Conservation (phyloP, 192 early-diverging fungal genomes). For the Coemansia pectinata region DNA sequence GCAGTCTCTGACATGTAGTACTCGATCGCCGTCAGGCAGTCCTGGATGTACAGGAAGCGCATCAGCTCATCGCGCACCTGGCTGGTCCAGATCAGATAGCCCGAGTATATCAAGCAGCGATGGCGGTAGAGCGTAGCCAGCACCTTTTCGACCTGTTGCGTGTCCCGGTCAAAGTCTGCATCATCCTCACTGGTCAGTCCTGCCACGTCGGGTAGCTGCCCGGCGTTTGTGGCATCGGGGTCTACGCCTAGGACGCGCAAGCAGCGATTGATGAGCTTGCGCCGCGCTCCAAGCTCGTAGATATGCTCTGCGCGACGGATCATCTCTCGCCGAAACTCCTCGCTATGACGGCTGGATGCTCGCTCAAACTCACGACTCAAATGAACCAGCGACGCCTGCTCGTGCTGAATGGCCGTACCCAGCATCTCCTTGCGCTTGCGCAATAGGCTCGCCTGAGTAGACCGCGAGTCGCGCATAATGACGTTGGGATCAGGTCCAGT, state of each 20-base stretch:
- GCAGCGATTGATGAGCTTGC: conserved; percentile 55
- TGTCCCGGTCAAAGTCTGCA: conserved; percentile 41
- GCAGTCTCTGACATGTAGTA: conserved; percentile 88
- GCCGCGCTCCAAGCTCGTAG: conserved; percentile 51
- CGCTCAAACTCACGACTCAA: conserved; percentile 50
- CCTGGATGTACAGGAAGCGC: conserved; percentile 70
- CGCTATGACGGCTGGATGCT: conserved; percentile 32
- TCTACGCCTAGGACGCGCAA: conserved; percentile 43
- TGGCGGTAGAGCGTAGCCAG: conserved; percentile 63
- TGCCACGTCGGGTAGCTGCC: background rate
- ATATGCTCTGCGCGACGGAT: conserved; percentile 49
- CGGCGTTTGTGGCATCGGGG: background rate
- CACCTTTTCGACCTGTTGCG: conserved; percentile 51
- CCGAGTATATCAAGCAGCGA: conserved; percentile 81
- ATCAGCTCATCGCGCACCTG: conserved; percentile 81
- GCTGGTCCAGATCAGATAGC: conserved; percentile 82
- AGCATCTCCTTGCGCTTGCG: conserved; percentile 51
- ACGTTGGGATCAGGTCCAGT: conserved; percentile 52
- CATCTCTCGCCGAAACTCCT: conserved; percentile 43
- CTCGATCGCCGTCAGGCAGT: conserved; percentile 64
- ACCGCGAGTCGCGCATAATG: conserved; percentile 55
- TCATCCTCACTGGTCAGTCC: background rate
- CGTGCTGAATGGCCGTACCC: conserved; percentile 43
- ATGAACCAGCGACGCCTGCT: conserved; percentile 37
- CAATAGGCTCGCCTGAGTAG: conserved; percentile 50